Evolutionary conservation across 345 rosid species (phyloP).

Genomic region (Corchorus olitorius): DNA sequence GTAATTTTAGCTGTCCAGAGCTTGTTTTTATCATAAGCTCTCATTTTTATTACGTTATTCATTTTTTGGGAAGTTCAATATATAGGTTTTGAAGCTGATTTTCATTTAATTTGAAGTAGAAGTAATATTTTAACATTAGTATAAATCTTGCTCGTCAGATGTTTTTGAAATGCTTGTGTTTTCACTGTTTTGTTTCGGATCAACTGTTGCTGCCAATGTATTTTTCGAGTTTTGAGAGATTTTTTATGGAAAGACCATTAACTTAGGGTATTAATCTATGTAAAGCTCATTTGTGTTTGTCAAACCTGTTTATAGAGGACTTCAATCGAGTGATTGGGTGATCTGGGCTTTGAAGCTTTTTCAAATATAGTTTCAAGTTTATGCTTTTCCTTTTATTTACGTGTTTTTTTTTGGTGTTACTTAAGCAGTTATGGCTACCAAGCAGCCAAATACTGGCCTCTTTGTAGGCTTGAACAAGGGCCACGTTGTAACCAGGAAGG

Average conservation of each 20-base stretch:
- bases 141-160: neutral
- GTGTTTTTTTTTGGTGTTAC: neutral
- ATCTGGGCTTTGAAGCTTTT: neutral
- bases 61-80: neutral
- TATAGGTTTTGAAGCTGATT: neutral
- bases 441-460: constrained; percentile 56
- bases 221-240: neutral
- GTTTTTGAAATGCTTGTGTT: neutral
- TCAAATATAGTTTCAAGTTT: neutral
- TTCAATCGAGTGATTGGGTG: neutral
- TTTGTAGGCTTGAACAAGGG: constrained; percentile 72
- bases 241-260: neutral
- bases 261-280: neutral
- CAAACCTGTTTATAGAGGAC: neutral
- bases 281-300: neutral
- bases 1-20: neutral
- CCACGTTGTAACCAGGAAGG: constrained; percentile 62
- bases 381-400: neutral
- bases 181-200: neutral
- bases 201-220: neutral
- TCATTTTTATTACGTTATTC: neutral
- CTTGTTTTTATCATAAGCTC: neutral
- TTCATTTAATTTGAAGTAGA: neutral
- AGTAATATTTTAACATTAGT: neutral
- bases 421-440: constrained; percentile 55